Conservation (phyloP, 257 asterid species). For the Solanum neorickii region DNA sequence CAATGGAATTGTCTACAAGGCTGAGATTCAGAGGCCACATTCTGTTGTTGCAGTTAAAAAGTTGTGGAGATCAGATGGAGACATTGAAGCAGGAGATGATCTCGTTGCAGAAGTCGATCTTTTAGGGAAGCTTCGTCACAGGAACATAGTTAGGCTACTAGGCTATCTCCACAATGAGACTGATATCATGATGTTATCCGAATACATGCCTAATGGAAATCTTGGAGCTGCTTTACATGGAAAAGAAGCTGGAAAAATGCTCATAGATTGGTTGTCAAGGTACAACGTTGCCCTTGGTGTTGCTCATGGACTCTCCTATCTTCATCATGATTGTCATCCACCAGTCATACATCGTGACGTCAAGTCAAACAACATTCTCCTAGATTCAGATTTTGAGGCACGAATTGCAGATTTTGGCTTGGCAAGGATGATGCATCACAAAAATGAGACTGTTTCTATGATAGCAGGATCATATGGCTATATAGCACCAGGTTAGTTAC, state of each 20-base stretch:
- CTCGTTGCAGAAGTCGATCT: slow-evolving; percentile 54
- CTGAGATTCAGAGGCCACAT: slow-evolving; percentile 42
- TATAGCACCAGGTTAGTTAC: slow-evolving; percentile 65
- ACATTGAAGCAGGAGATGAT: slow-evolving; percentile 52
- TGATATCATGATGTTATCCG: slow-evolving; percentile 66
- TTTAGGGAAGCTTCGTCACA: slow-evolving; percentile 61
- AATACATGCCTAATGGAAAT: slow-evolving; percentile 76
- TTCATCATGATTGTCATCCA: slow-evolving; percentile 80
- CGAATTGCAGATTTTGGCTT: slow-evolving; percentile 74
- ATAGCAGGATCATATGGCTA: slow-evolving; percentile 90
- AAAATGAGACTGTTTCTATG: slow-evolving; percentile 61
- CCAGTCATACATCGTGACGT: slow-evolving; percentile 67
- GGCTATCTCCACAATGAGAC: slow-evolving; percentile 65
- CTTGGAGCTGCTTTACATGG: slow-evolving; percentile 65
- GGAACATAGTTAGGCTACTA: slow-evolving; percentile 55
- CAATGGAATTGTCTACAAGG: slow-evolving; percentile 62
- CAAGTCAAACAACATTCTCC: slow-evolving; percentile 60
- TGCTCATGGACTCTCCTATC: slow-evolving; percentile 71
- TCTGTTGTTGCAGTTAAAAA: slow-evolving; percentile 57
- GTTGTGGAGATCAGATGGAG: slow-evolving; percentile 47
- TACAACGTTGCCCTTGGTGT: slow-evolving; percentile 67
- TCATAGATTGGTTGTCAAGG: slow-evolving; percentile 79
- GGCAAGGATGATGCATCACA: slow-evolving; percentile 58
- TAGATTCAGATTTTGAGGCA: slow-evolving; percentile 58
- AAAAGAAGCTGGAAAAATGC: slow-evolving; percentile 29